A percentile compares a stretch with the other conserved stretches of the same genome.
Evolutionary conservation across 208 protist genomes (phyloP).

Genomic region (Willaertia magna): DNA sequence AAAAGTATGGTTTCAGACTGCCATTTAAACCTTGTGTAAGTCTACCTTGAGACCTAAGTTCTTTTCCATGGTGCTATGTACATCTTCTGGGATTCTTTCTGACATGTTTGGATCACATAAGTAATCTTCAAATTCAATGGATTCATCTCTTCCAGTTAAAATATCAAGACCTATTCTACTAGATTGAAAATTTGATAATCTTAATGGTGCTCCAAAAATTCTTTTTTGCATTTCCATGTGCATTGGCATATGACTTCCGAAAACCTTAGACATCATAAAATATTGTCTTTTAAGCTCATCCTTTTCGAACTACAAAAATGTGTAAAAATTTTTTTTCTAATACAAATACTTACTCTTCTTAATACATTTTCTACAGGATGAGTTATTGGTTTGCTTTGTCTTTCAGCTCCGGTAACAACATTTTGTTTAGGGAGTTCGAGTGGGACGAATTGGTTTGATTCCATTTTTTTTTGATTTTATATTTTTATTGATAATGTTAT

Average conservation of each 20-base stretch:
- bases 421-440: neutral
- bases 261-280: neutral
- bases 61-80: neutral
- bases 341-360: neutral
- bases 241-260: neutral
- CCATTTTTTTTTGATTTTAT: too few species aligned
- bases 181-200: neutral
- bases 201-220: neutral
- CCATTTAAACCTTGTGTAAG: neutral
- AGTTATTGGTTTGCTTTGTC: neutral
- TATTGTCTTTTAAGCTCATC: neutral
- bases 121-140: slow-evolving; percentile 7
- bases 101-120: slow-evolving; percentile 1
- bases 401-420: neutral
- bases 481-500: too few species aligned
- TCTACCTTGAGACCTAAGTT: neutral
- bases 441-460: too few species aligned
- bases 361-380: neutral
- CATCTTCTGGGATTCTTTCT: neutral
- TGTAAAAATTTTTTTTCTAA: too few species aligned
- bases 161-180: neutral
- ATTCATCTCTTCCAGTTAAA: neutral
- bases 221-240: slow-evolving; percentile 3
- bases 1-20: too few species aligned
- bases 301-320: neutral